A percentile compares a stretch with the other conserved stretches of the same genome.
phyloP scores from a whole-genome alignment of 2,329 filamentous ascomycete species.

The Exserohilum turcica region DNA sequence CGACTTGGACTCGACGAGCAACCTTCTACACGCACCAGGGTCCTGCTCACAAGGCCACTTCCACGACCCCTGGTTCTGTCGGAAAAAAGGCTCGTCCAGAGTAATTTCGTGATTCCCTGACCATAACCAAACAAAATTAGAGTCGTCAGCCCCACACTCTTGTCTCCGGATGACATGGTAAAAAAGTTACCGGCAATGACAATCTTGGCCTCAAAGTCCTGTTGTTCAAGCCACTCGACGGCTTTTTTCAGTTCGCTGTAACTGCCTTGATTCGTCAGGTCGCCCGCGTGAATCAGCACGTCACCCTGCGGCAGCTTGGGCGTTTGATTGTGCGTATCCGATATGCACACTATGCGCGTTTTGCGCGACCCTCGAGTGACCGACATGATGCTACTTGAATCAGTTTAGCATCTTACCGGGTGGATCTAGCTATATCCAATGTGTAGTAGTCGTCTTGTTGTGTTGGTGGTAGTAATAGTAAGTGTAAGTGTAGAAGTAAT shows the following conservation, averaged over 20 bases:
- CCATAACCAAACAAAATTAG: not conserved
- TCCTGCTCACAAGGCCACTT: slow-evolving; percentile 64
- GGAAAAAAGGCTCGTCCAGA: slow-evolving; percentile 68
- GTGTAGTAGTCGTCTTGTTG: too few species aligned
- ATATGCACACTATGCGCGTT: slow-evolving; percentile 74
- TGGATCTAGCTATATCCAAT: too few species aligned
- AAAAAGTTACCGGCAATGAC: slow-evolving; percentile 68
- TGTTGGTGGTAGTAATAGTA: too few species aligned
- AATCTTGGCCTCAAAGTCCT: slow-evolving; percentile 72
- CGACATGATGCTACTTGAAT: not conserved
- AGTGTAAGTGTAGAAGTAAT: too few species aligned
- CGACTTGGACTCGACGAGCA: slow-evolving; percentile 57
- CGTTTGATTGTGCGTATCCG: slow-evolving; percentile 73
- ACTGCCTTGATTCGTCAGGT: slow-evolving; percentile 75
- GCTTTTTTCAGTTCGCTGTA: slow-evolving; percentile 62
- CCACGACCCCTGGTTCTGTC: slow-evolving; percentile 58
- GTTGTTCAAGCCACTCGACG: slow-evolving; percentile 68
- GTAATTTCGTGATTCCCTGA: slow-evolving; percentile 79
- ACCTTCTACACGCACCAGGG: slow-evolving; percentile 57
- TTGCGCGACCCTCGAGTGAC: slow-evolving; percentile 17
- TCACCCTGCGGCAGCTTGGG: slow-evolving; percentile 72
- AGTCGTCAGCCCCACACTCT: not conserved
- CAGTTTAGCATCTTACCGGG: not conserved
- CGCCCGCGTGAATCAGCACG: slow-evolving; percentile 76
- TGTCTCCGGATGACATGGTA: not conserved